Base-by-base conservation (phyloP, 148 eudicot genomes). In the Cornus kousa region DNA sequence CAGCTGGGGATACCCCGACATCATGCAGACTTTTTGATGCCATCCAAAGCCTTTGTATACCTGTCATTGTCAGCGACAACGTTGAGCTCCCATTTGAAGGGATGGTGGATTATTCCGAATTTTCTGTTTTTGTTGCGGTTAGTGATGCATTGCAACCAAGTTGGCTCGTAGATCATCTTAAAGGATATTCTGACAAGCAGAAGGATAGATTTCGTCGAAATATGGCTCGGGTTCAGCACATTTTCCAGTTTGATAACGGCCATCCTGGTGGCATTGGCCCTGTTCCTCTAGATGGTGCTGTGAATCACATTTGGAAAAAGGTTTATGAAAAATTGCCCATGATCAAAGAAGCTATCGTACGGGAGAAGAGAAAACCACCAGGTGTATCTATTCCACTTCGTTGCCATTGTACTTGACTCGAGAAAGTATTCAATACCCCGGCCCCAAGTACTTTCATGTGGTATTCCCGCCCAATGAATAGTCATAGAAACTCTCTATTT, bases 1-100 rank as follows among this genome's bases (percentile, higher is more conserved):
- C 99, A 17, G 99, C 99, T 13, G 99, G 99, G 16, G 99, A 94
- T 74, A 96, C 99, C 35, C 98, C 99, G 14, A 93, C 99, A n/a
- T 96, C 99, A 13, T 96, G 99, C 83, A 86, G 99, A 75, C 90
- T 93, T 37, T 96, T 96, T 73, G 99, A 96, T 73, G 98, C 98
- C 77, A 89, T 95, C 66, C 98, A 93, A 81, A 93, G 97, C 86
- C 93, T 95, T 19, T 93, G 98, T 72, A 95, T 95, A 0, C 98
- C 98, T 2, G 97, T 95, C 77, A 90, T 95, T 11, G 87, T 95
- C 69, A 93, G 97, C 53, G 97, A 95, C 86, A 80, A 79, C 39
- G 90, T 95, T 20, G 97, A 87, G 87, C 97, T 95, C 20, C 98
- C 97, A 66, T 95, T 91, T 68, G 97, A 95, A 84, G 98, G 98